Conservation (phyloP, 2,329 filamentous ascomycete species). For the Ascochyta pisi region DNA sequence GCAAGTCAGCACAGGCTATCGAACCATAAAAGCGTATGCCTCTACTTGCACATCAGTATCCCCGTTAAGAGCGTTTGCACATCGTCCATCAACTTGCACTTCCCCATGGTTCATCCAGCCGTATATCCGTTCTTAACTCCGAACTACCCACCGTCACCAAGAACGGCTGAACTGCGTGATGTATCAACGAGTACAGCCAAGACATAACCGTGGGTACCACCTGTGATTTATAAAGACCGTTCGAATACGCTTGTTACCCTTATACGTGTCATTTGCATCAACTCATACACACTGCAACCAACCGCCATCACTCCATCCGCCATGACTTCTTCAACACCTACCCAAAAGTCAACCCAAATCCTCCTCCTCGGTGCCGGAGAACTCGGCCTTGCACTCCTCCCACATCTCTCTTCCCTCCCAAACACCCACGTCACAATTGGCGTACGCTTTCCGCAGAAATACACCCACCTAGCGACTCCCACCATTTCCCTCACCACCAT, state of each 20-base stretch:
- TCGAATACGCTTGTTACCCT: background rate
- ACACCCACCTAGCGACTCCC: conserved; percentile 34
- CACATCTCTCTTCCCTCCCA: conserved; percentile 58
- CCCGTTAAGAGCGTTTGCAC: background rate
- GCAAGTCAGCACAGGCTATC: background rate
- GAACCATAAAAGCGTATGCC: too few species aligned
- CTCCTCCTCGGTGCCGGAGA: conserved; percentile 73
- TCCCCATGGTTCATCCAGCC: background rate
- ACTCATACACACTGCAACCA: background rate
- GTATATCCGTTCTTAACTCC: background rate
- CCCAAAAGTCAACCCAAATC: conserved; percentile 41
- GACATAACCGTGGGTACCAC: background rate
- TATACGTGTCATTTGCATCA: background rate
- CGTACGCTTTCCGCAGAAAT: conserved; percentile 59
- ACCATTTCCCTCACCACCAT: conserved; percentile 51
- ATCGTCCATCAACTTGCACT: background rate
- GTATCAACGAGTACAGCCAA: background rate
- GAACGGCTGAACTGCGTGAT: background rate
- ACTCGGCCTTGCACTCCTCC: conserved; percentile 65
- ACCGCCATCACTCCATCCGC: background rate
- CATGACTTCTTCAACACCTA: background rate
- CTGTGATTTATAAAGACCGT: background rate
- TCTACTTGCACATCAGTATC: background rate
- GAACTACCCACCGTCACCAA: background rate
- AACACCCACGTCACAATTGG: conserved; percentile 59